Base-by-base conservation (phyloP, 2,329 filamentous ascomycete genomes). In the Neofusicoccum sp. region DNA sequence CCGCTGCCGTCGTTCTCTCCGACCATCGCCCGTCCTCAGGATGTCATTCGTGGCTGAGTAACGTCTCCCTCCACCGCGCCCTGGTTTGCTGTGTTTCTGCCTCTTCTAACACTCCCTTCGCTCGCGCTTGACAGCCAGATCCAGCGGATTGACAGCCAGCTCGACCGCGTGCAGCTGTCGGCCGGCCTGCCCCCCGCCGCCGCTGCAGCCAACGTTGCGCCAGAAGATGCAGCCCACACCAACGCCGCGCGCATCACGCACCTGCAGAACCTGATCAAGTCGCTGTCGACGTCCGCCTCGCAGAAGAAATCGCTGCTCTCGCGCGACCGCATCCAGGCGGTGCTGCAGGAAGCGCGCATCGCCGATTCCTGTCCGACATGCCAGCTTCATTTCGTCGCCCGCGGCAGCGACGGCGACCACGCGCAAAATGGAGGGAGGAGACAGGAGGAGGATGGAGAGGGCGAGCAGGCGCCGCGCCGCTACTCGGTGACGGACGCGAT, bases 211-310 rank as follows among this genome's bases (percentile, higher is more conserved):
- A 22, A 22, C 44, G 36, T n/a, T 12, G 36, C 52, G 14, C 29
- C 50, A 43, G 39, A 11, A 45, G 29, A 37, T 5, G 33, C 43
- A 9, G 43, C 31, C 16, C 41, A 49, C 63, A 75, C 74, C 63
- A 70, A 74, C 59, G 68, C 64, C 79, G 86, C 58, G 78, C 89
- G 68, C 78, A 85, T 74, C 59, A 66, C 71, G 3, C 82, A 87
- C 60, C 79, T 96, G 43, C 84, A 93, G 67, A 80, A 79, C 63
- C 85, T 93, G 61, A 85, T 91, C 70, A 89, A 89, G 74, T 81
- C 86, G 2, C 78, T 96, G 12, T 93, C 91, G 34, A 50, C 48
- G 22, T 86, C 89, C 87, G 2, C 86, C 89, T 0, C 87, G 2
- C 86, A 88, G 4, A 83, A 84, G 59, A 80, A 86, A 36, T 78